Evolutionary conservation across 331 rosid genomes (phyloP), one percentile per base, ranked within the genome.

Genomic region (Telfairia occidentalis): DNA sequence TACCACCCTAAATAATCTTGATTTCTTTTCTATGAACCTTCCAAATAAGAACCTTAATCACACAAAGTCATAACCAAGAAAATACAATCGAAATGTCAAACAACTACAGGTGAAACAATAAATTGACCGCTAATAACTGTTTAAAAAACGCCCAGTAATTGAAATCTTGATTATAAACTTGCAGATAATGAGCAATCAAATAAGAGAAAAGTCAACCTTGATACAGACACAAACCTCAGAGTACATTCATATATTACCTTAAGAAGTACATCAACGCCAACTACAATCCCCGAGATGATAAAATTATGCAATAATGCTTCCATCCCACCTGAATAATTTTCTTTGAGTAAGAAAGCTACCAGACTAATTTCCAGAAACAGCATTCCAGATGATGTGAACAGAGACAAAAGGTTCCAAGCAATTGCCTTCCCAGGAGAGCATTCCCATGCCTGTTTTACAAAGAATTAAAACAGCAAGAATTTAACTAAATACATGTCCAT

Each of bases 281-380:
- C 90, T 80, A 83, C 49, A 57, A 83, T 77, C 83, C 91, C 97
- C 0, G 96, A 88, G 49, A 84, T 74, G 29, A 85, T 45, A 12
- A 82, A 83, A 80, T 83, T 86, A 45, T 78, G 89, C 23, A 83
- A 76, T 38, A 92, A 84, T 79, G 88, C 75, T 81, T 88, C 89
- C 57, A 85, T 80, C 49, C 90, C 89, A 81, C 83, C 83, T 24
- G 79, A 71, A 78, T 90, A 84, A 76, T 83, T 82, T 45, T 82
- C 91, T 54, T 86, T 88, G 50, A 92, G 95, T 48, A 92, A 81
- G 80, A 90, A 92, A 32, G 86, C 87, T 77, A 92, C 75, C 87
- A 87, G 65, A 85, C 92, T 88, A 67, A 90, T 87, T 82, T 92
- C 96, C 83, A 90, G 82, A 77, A 82, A 89, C 73, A 92, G 83